phyloP scores from a whole-genome alignment of 2,329 filamentous ascomycete genomes.

The Penicillium sp. region DNA sequence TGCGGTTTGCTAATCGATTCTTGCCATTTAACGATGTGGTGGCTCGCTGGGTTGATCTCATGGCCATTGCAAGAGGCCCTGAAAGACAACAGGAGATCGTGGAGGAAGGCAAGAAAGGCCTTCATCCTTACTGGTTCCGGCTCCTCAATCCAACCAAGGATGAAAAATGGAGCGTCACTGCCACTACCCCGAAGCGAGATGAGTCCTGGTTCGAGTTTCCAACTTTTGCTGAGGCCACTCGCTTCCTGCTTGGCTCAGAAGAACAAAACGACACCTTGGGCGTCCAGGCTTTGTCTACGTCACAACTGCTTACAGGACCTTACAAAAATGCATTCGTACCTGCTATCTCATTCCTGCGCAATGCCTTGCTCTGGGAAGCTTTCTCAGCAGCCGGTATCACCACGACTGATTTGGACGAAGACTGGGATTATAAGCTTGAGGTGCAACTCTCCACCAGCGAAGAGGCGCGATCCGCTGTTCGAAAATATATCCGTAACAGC shows the following conservation, averaged over 20 bases:
- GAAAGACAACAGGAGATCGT: slow-evolving; percentile 77
- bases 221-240: slow-evolving; percentile 36
- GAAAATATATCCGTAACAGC: slow-evolving; percentile 33
- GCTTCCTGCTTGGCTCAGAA: slow-evolving; percentile 31
- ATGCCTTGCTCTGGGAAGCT: slow-evolving; percentile 61
- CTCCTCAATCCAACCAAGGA: slow-evolving; percentile 59
- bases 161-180: slow-evolving; percentile 40
- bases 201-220: slow-evolving; percentile 43
- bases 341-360: slow-evolving; percentile 69
- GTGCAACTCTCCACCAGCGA: slow-evolving; percentile 70
- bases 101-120: slow-evolving; percentile 85
- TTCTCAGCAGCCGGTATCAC: slow-evolving; percentile 48
- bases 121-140: slow-evolving; percentile 75
- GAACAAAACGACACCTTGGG: slow-evolving; percentile 11
- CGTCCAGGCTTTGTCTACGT: slow-evolving; percentile 4
- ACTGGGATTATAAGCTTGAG: slow-evolving; percentile 82
- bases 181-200: slow-evolving; percentile 58
- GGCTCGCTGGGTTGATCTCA: slow-evolving; percentile 83
- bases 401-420: slow-evolving; percentile 63
- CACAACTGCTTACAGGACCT: slow-evolving; percentile 27
- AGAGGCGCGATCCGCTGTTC: slow-evolving; percentile 59
- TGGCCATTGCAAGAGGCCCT: slow-evolving; percentile 66
- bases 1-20: slow-evolving; percentile 88
- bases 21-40: slow-evolving; percentile 75
- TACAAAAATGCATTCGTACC: slow-evolving; percentile 60